phyloP scores from a whole-genome alignment of 352 stramenopile species.

The Pythium inflatum region DNA sequence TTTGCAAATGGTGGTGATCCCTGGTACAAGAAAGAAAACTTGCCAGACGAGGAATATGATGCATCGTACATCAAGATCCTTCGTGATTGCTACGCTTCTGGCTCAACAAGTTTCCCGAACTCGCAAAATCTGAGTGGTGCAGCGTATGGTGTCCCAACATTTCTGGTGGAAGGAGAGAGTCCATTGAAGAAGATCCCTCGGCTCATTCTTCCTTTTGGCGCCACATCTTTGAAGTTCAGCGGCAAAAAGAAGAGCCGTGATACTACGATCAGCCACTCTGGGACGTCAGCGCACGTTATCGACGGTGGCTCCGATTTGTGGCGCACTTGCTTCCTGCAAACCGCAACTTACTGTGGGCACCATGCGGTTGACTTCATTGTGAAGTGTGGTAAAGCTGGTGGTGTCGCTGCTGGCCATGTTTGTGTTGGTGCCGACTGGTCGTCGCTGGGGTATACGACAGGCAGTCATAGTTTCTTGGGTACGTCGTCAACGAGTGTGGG shows the following conservation, averaged over 20 bases:
- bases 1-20: conserved; percentile 86
- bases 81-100: conserved; percentile 84
- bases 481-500: conserved; percentile 51
- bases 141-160: conserved; percentile 85
- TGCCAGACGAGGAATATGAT: conserved; percentile 88
- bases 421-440: conserved; percentile 78
- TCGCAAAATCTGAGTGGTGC: conserved; percentile 86
- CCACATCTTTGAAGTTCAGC: conserved; percentile 64
- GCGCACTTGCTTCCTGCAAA: conserved; percentile 70
- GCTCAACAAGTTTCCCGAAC: conserved; percentile 80
- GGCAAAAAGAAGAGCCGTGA: conserved; percentile 61
- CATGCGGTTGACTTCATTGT: conserved; percentile 81
- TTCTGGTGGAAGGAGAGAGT: conserved; percentile 81
- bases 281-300: conserved; percentile 60
- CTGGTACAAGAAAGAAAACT: conserved; percentile 91
- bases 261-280: conserved; percentile 75
- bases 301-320: conserved; percentile 45
- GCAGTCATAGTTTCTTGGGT: conserved; percentile 10
- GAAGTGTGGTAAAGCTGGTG: conserved; percentile 69
- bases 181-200: conserved; percentile 61
- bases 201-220: conserved; percentile 66
- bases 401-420: conserved; percentile 70
- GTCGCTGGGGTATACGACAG: neutral
- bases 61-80: conserved; percentile 86
- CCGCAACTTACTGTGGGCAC: conserved; percentile 62